phyloP scores from a whole-genome alignment of 345 rosid species.

The Populus simonii region DNA sequence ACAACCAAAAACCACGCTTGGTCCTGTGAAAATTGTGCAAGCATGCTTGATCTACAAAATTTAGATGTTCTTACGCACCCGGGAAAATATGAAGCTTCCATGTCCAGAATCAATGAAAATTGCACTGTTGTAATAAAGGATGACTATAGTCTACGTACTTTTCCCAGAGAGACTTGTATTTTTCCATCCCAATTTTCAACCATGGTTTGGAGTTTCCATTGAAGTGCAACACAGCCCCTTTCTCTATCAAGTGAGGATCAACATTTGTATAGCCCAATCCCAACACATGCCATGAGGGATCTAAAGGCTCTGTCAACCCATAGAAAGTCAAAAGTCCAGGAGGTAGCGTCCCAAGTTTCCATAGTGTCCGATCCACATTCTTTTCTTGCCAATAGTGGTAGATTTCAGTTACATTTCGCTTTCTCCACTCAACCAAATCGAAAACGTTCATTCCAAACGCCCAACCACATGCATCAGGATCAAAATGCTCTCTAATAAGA shows the following conservation, averaged over 20 bases:
- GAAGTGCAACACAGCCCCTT: slow-evolving; percentile 90
- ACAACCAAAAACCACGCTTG: slow-evolving; percentile 43
- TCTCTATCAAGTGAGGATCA: slow-evolving; percentile 70
- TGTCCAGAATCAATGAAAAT: slow-evolving; percentile 56
- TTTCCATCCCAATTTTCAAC: slow-evolving; percentile 95
- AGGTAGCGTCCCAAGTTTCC: slow-evolving; percentile 93
- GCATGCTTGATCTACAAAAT: slow-evolving; percentile 27
- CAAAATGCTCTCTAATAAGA: slow-evolving; percentile 77
- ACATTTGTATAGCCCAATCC: slow-evolving; percentile 90
- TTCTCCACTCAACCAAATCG: slow-evolving; percentile 87
- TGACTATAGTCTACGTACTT: slow-evolving; percentile 78
- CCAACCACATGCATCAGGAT: slow-evolving; percentile 98
- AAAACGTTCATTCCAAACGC: slow-evolving; percentile 95
- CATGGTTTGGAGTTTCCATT: slow-evolving; percentile 95
- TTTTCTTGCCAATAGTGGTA: slow-evolving; percentile 94
- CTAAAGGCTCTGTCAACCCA: slow-evolving; percentile 79
- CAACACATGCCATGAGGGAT: slow-evolving; percentile 79
- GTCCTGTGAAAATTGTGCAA: slow-evolving; percentile 42
- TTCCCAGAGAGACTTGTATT: slow-evolving; percentile 94
- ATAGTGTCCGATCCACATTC: slow-evolving; percentile 77
- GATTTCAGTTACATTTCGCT: slow-evolving; percentile 78
- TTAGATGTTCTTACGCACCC: slow-evolving; percentile 5
- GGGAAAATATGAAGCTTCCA: neutral
- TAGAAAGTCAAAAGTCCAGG: slow-evolving; percentile 89
- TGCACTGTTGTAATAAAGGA: slow-evolving; percentile 78